Evolutionary conservation across 202 grass and related monocot genomes (phyloP).

Genomic region (Carex arenaria): DNA sequence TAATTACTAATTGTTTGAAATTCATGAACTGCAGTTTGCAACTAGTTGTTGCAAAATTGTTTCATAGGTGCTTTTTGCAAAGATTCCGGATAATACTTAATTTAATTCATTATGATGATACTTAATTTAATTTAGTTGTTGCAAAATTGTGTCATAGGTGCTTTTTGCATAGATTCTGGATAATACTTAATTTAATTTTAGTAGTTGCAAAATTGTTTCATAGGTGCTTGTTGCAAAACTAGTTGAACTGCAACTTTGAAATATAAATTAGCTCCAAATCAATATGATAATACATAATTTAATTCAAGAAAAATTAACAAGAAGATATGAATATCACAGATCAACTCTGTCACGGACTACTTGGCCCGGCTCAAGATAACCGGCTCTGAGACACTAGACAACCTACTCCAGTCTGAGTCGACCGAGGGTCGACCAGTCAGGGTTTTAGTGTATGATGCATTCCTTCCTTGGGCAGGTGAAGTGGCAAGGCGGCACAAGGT

Average conservation of each 20-base stretch:
- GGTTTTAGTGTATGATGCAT: constrained; percentile 63
- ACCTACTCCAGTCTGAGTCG: constrained; percentile 49
- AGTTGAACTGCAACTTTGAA: not conserved
- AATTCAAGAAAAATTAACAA: not conserved
- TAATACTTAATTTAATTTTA: no score
- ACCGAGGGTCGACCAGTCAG: constrained; percentile 32
- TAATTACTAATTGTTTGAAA: not conserved
- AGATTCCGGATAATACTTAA: no score
- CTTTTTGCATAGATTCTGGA: no score
- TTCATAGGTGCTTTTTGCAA: no score
- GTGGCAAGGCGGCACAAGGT: constrained; percentile 32
- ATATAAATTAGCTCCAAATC: not conserved
- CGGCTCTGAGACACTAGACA: constrained; percentile 37
- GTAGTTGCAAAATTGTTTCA: not conserved
- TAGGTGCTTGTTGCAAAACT: no score
- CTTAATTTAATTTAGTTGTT: no score
- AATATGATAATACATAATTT: not conserved
- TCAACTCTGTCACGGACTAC: constrained; percentile 42
- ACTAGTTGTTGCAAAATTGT: not conserved
- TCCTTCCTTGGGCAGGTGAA: constrained; percentile 63
- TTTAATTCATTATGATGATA: no score
- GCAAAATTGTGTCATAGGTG: no score
- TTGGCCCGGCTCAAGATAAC: constrained; percentile 35
- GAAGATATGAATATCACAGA: constrained; percentile 8
- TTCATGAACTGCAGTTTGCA: not conserved